Evolutionary conservation across 495 filamentous ascomycete species (phyloP), one percentile per base, ranked within the genome.

Genomic region (Lasiosphaeris hirsuta): DNA sequence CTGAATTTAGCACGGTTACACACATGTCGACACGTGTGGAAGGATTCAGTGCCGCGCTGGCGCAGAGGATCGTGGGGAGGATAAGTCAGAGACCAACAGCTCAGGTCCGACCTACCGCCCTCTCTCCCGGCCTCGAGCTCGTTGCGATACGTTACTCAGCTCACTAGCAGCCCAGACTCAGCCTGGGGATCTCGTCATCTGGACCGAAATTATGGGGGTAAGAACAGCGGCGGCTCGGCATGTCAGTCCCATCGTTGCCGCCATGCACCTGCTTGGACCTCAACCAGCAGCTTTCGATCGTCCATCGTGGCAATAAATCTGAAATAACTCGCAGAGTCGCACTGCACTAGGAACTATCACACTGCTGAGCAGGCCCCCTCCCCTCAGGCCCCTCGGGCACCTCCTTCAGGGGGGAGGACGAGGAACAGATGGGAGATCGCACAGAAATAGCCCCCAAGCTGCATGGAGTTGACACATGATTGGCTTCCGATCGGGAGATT

Each of bases 401-500:
- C 10, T 19, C 23, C 13, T 34, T 34, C 30, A 33, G 9, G 14
- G 18, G 23, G 11, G 9, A 44, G 41, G 19, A 3, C 19, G 8
- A 5, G 18, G 34, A 30, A 14, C 37, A 38, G 49, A 44, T 14
- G 51, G 36, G 19, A 23, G 36, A 43, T 41, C 23, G 23, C 23
- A 30, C 40, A 35, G 10, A 17, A 42, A 54, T 49, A 56, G 49
- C 56, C 42, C 57, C 50, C 36, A 50, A 49, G 17, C 14, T 15
- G 18, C 30, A 11, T 7, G 15, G 5, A 11, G 4, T 48, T 44
- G 40, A 11, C 33, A 39, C 40, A 33, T 57, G 59, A 54, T 61
- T 61, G 54, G 59, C 54, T 61, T 57, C 43, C 54, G 49, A 55
- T 33, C 13, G 19, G 37, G 43, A 48, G 50, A 49, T 50, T 38